Evolutionary conservation across 2,329 filamentous ascomycete species (phyloP), one percentile per base, ranked within the genome.

Genomic region (Beauveria asiatica): DNA sequence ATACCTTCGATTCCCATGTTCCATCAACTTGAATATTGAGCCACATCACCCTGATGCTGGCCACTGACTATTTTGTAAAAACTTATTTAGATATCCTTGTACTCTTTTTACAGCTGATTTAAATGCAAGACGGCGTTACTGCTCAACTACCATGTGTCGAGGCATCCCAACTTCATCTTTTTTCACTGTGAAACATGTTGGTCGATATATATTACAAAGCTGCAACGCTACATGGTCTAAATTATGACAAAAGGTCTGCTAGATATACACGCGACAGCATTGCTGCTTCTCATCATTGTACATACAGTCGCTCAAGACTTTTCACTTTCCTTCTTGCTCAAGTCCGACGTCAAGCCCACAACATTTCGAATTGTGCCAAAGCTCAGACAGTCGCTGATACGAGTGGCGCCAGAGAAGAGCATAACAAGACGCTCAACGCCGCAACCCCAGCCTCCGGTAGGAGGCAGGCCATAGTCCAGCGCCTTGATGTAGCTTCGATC

Each of bases 361-460:
- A 88, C 83, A 64, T 87, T 85, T 70, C 86, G 84, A 76, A 99
- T 72, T 59, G 84, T 96, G 1, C 94, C 94, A 77, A 99, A 99
- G 39, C 87, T 85, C 68, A 97, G 75, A 19, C 93, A 91, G 73
- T 97, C 92, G 44, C 83, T 84, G 68, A 99, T 97, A 66, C 88
- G 83, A 70, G 83, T 83, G 41, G 85, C 80, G 0, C 90, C 92
- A 1, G 88, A 84, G 68, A 97, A 90, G 53, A 97, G 75, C 94
- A 99, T 99, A 42, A 91, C 88, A 57, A 99, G 77, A 57, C 94
- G 80, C 74, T 99, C 94, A 46, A 99, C 78, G 1, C 94, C 94
- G 67, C 92, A 95, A 1, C 94, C 94, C 94, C 94, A 99, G 5
- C 94, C 94, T 0, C 93, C 94, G 0, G 94, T 99, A 0, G 94